Conservation (phyloP, 202 grass and related monocot genomes). For the Alloteropsis angusta region DNA sequence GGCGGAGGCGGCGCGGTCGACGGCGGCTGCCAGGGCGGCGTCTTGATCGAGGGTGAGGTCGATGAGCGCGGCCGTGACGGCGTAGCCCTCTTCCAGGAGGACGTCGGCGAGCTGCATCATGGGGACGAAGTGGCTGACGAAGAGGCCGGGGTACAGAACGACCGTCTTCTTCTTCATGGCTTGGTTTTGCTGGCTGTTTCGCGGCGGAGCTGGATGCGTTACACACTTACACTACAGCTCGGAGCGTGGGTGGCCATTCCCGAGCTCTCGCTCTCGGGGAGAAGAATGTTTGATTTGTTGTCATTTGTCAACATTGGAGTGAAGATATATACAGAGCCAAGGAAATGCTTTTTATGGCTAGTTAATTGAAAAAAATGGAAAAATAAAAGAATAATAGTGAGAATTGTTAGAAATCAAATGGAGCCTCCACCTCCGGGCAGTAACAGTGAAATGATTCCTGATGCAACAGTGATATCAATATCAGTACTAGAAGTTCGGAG, state of each 20-base stretch:
- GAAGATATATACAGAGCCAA: neutral
- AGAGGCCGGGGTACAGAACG: conserved; percentile 26
- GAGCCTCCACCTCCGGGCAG: too few species aligned
- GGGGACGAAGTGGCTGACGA: conserved; percentile 3
- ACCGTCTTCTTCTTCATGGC: conserved; percentile 10
- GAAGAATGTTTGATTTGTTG: neutral
- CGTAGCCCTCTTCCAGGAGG: neutral
- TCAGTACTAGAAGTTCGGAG: too few species aligned
- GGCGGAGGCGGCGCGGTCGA: neutral
- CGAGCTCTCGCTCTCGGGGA: neutral
- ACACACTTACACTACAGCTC: neutral
- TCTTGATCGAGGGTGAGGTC: neutral
- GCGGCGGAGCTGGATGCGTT: neutral
- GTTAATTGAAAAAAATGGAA: too few species aligned
- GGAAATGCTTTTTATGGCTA: neutral
- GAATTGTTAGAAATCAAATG: too few species aligned
- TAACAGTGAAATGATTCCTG: too few species aligned
- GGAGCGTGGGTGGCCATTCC: neutral
- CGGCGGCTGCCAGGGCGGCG: neutral
- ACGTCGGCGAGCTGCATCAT: conserved; percentile 13
- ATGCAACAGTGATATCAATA: too few species aligned
- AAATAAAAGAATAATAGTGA: too few species aligned
- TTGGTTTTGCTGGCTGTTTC: neutral
- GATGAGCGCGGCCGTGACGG: neutral
- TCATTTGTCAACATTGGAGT: neutral